Evolutionary conservation across 2,329 filamentous ascomycete genomes (phyloP).

Genomic region (Aspergillus thermomutatus): DNA sequence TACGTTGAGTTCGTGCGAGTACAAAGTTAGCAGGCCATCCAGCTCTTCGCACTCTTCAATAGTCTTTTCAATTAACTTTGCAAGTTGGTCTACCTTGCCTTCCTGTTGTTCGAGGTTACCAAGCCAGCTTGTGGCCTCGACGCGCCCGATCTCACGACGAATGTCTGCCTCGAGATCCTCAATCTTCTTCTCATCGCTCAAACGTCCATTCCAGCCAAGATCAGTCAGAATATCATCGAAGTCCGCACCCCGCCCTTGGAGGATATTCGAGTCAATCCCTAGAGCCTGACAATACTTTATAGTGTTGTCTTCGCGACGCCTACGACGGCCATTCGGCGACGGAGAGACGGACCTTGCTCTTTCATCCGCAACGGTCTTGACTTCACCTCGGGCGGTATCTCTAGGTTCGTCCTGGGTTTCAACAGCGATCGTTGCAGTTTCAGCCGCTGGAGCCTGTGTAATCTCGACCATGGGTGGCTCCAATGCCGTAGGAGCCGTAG

Average conservation of each 20-base stretch:
- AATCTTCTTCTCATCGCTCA: conserved; percentile 70
- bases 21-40: conserved; percentile 88
- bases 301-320: conserved; percentile 68
- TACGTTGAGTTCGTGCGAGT: conserved; percentile 89
- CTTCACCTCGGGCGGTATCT: conserved; percentile 20
- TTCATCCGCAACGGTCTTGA: conserved; percentile 19
- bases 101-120: conserved; percentile 81
- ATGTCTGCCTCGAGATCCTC: conserved; percentile 80
- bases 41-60: conserved; percentile 94
- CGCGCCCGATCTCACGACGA: conserved; percentile 81
- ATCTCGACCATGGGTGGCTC: conserved; percentile 39
- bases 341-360: conserved; percentile 34
- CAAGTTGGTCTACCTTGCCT: conserved; percentile 82
- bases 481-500: conserved; percentile 13
- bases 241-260: conserved; percentile 73
- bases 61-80: conserved; percentile 80
- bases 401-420: conserved; percentile 17
- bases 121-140: conserved; percentile 90
- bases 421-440: conserved; percentile 24
- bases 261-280: conserved; percentile 71
- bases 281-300: conserved; percentile 73
- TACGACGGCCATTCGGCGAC: conserved; percentile 53
- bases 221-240: conserved; percentile 81
- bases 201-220: conserved; percentile 81
- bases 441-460: conserved; percentile 32